phyloP scores from a whole-genome alignment of 192 early-diverging fungal genomes.

The Irineochytrium annulatum region DNA sequence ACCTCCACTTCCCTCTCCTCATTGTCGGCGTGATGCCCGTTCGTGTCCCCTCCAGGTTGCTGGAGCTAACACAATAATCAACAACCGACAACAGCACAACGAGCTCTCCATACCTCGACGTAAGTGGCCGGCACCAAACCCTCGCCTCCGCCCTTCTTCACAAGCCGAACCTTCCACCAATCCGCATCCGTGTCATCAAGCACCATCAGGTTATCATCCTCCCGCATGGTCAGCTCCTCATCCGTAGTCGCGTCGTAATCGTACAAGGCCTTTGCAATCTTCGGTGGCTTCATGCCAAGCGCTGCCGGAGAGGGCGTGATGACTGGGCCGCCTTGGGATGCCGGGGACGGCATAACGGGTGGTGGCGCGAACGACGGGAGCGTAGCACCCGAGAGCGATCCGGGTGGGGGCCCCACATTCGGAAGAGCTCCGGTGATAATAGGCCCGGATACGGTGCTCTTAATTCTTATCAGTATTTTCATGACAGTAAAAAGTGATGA shows the following conservation, averaged over 20 bases:
- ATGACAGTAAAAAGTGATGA: conserved; percentile 1
- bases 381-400: conserved; percentile 12
- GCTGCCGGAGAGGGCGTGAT: conserved; percentile 11
- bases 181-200: conserved; percentile 84
- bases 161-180: conserved; percentile 84
- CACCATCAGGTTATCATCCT: conserved; percentile 85
- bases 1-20: conserved; percentile 11
- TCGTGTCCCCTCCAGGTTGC: too few relatives aligned
- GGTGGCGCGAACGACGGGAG: not conserved
- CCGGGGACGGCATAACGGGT: not conserved
- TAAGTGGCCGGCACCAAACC: conserved; percentile 90
- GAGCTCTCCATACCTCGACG: conserved; percentile 55
- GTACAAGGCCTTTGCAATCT: conserved; percentile 74
- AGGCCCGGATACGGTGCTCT: conserved; percentile 39
- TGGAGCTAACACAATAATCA: conserved; percentile 38
- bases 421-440: conserved; percentile 31
- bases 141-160: conserved; percentile 51
- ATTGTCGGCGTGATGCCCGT: conserved; percentile 20
- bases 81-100: not conserved
- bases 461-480: not conserved
- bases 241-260: conserved; percentile 79
- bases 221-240: conserved; percentile 80
- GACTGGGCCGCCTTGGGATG: conserved; percentile 1
- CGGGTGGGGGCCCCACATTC: conserved; percentile 19
- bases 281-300: conserved; percentile 17